phyloP scores from a whole-genome alignment of 1,284 basidiomycete species.

The Ceratobasidium sp. region DNA sequence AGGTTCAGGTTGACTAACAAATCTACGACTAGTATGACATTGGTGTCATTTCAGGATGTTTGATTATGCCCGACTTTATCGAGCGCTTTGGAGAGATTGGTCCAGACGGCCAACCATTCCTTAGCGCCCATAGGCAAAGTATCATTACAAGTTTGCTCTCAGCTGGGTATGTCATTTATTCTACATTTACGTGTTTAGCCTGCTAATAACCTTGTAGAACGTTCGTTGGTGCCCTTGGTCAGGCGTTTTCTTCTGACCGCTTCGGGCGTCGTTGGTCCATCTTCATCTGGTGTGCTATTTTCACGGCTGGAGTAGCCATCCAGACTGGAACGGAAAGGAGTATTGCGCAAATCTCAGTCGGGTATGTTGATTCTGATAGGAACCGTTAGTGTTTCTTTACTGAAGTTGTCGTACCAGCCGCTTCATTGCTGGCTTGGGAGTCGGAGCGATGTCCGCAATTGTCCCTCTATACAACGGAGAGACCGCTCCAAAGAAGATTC shows the following conservation, averaged over 20 bases:
- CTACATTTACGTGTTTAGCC: constrained; percentile 56
- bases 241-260: constrained; percentile 73
- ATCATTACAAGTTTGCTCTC: constrained; percentile 60
- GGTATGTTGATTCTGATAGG: constrained; percentile 61
- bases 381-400: neutral
- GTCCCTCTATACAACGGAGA: constrained; percentile 86
- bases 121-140: constrained; percentile 63
- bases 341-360: neutral
- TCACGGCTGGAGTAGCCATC: constrained; percentile 78
- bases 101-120: constrained; percentile 61
- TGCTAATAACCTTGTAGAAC: constrained; percentile 79
- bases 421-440: constrained; percentile 74
- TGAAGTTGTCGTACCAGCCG: constrained; percentile 64
- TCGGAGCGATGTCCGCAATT: constrained; percentile 79
- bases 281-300: constrained; percentile 74
- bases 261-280: constrained; percentile 80
- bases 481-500: constrained; percentile 80
- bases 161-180: constrained; percentile 52
- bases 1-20: constrained; percentile 56
- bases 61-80: constrained; percentile 80
- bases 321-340: constrained; percentile 68
- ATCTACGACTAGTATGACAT: constrained; percentile 80
- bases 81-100: constrained; percentile 71
- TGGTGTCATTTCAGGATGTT: constrained; percentile 82
- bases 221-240: constrained; percentile 69